Evolutionary conservation across 2,329 filamentous ascomycete species (phyloP).

Genomic region (Furcasterigmium sp.): DNA sequence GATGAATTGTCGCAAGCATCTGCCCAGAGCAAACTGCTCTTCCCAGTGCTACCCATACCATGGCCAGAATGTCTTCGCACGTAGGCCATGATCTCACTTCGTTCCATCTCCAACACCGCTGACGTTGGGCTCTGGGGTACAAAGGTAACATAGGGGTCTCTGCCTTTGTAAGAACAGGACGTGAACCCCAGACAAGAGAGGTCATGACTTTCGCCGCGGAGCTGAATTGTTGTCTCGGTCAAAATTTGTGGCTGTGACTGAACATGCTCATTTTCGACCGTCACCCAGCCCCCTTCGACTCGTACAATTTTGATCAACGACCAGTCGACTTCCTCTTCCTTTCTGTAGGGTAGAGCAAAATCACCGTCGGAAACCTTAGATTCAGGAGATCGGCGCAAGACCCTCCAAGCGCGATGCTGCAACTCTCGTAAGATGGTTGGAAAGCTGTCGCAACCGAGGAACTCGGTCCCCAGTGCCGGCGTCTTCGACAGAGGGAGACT

Average conservation of each 20-base stretch:
- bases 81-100: background rate
- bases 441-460: background rate
- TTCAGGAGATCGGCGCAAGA: background rate
- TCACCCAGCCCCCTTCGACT: background rate
- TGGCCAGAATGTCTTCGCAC: background rate
- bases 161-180: background rate
- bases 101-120: background rate
- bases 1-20: no score
- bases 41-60: background rate
- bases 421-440: background rate
- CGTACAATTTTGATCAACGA: background rate
- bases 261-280: background rate
- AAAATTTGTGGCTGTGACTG: background rate
- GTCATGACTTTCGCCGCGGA: background rate
- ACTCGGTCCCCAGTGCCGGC: no score
- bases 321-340: background rate
- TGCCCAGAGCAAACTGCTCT: background rate
- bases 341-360: background rate
- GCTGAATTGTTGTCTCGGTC: background rate
- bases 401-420: background rate
- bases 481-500: no score
- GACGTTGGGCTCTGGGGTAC: background rate
- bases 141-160: background rate
- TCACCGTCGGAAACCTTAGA: background rate
- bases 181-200: background rate